Evolutionary conservation across 306 rosid genomes (phyloP), one percentile per base, ranked within the genome.

Genomic region (Pyrus betulifolia): DNA sequence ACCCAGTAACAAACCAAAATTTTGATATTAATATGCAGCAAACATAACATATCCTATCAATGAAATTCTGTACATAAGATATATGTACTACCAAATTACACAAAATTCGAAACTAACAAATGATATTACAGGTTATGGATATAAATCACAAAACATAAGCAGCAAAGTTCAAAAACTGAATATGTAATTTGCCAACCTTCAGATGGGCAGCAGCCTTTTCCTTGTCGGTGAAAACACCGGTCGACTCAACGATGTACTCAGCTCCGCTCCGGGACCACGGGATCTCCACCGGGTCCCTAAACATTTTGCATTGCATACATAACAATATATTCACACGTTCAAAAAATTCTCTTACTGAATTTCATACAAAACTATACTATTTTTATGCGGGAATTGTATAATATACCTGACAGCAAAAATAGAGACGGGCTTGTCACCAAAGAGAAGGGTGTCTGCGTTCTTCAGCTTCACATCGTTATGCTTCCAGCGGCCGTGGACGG

Each of bases 401-500:
- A 17, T 28, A n/a, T 75, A 91, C 97, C 91, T 89, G 82, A 61
- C 9, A 3, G 90, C 93, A 31, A 78, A 88, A 28, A 92, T 90
- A 25, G 90, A 27, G 63, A 92, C 93, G 6, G 80, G 12, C 81
- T 76, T 88, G 6, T 84, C 78, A 67, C 90, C 97, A 7, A 88
- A 90, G 70, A 89, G 93, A 84, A 90, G 93, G 58, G 91, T 87
- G 78, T 88, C 85, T 1, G 79, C 52, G 82, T 90, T 91, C 84
- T 78, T 81, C 3, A 89, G 82, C 67, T 72, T 80, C 38, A 92
- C 69, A 0, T 92, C 97, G 38, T 59, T 31, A 23, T 92, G 89
- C 75, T 92, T 92, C 97, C 97, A 90, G 21, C 71, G 89, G 4
- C 96, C 97, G 61, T 92, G 93, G 74, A 92, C 93, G 55, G 86